Evolutionary conservation across 2,329 filamentous ascomycete species (phyloP).

Genomic region (Fusarium guadeloupense): DNA sequence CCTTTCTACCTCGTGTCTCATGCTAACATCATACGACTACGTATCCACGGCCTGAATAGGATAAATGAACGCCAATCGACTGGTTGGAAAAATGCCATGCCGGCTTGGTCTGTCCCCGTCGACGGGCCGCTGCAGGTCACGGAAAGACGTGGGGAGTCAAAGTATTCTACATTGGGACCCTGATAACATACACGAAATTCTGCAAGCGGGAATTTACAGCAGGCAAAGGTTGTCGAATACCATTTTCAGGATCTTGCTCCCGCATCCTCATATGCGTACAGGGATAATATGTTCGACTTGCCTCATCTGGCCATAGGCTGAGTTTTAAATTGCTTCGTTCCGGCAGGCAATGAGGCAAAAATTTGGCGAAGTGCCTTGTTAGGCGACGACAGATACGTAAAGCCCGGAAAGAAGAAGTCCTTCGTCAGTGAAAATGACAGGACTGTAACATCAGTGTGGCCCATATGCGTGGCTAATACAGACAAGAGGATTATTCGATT

Average conservation of each 20-base stretch:
- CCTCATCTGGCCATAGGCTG: conserved; percentile 29
- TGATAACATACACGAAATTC: conserved; percentile 3
- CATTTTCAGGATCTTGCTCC: conserved; percentile 30
- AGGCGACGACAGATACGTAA: no score
- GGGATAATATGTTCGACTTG: conserved; percentile 24
- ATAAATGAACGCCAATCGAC: conserved; percentile 1
- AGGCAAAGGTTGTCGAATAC: conserved; percentile 13
- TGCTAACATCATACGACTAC: conserved; percentile 39
- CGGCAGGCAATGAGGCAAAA: background rate
- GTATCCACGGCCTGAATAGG: conserved; percentile 2
- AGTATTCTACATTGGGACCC: background rate
- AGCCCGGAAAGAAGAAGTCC: background rate
- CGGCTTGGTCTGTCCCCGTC: conserved; percentile 13
- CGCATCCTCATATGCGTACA: conserved; percentile 24
- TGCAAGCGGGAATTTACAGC: conserved; percentile 28
- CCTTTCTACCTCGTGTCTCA: conserved; percentile 8
- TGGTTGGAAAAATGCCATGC: background rate
- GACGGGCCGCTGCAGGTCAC: conserved; percentile 27
- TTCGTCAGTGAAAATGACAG: background rate
- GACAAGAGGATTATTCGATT: no score
- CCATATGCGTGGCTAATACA: no score
- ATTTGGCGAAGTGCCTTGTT: background rate
- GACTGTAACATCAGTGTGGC: background rate
- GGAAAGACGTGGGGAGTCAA: conserved; percentile 7
- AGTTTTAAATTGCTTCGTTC: background rate